Evolutionary conservation across 805 yeast genomes (phyloP).

Genomic region (Spathaspora boniae): DNA sequence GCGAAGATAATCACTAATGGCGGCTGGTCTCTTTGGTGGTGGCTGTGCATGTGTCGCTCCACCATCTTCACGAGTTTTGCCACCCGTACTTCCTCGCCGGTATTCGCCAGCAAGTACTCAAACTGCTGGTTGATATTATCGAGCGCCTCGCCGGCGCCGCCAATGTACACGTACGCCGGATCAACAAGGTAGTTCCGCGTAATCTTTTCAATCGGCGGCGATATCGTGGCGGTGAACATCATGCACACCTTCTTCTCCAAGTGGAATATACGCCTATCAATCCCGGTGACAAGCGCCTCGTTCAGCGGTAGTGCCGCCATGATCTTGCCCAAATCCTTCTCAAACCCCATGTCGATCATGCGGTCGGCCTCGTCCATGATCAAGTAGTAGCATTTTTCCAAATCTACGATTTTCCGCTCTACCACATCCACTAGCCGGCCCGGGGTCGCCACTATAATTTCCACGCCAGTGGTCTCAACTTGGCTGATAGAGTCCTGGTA

Average conservation of each 20-base stretch:
- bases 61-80: conserved; percentile 38
- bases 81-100: conserved; percentile 36
- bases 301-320: conserved; percentile 50
- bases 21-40: background rate
- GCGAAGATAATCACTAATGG: conserved; percentile 69
- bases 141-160: conserved; percentile 60
- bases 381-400: conserved; percentile 61
- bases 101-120: conserved; percentile 23
- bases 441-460: conserved; percentile 88
- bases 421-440: conserved; percentile 84
- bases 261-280: conserved; percentile 38
- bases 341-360: conserved; percentile 95
- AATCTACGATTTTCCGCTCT: conserved; percentile 58
- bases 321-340: conserved; percentile 66
- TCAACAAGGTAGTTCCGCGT: conserved; percentile 57
- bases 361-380: conserved; percentile 93
- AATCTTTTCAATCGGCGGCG: conserved; percentile 64
- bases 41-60: conserved; percentile 42
- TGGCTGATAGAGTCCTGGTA: conserved; percentile 67
- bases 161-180: conserved; percentile 67
- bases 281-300: conserved; percentile 16
- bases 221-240: conserved; percentile 96
- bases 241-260: conserved; percentile 54
- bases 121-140: conserved; percentile 71
- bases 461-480: conserved; percentile 49